A percentile compares a stretch with the other conserved stretches of the same genome.
Evolutionary conservation across 83 land plant genomes (phyloP).

Genomic region (Thuja plicata): DNA sequence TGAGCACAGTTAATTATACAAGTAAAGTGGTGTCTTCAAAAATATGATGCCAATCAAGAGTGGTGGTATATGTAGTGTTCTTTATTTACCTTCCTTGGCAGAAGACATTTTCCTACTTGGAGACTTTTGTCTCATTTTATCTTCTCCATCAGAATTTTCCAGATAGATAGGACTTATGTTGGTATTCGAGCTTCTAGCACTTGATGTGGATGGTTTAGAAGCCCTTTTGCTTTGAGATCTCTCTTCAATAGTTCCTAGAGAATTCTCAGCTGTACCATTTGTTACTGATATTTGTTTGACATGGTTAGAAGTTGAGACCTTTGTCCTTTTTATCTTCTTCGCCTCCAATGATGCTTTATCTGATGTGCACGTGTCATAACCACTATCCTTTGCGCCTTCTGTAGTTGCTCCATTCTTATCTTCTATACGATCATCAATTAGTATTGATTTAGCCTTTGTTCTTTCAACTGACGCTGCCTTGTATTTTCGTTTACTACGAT

Average conservation of each 20-base stretch:
- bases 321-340: not conserved
- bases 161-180: not conserved
- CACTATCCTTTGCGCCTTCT: not conserved
- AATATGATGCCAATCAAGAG: not conserved
- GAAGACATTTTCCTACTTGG: not conserved
- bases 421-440: not conserved
- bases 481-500: not conserved
- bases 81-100: not conserved
- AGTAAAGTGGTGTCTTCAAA: not conserved
- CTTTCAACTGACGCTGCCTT: not conserved
- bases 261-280: not conserved
- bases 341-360: conserved; percentile 4
- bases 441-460: not conserved
- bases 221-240: not conserved
- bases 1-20: not conserved
- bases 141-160: conserved; percentile 9
- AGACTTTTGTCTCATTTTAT: not conserved
- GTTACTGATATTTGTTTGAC: not conserved
- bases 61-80: not conserved
- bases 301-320: not conserved
- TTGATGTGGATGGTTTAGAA: not conserved
- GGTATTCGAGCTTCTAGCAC: not conserved
- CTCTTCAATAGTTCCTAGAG: not conserved
- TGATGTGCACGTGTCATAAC: not conserved
- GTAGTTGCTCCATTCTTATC: not conserved